Evolutionary conservation across 1,284 basidiomycete genomes (phyloP).

Genomic region (Blastosporella zonata): DNA sequence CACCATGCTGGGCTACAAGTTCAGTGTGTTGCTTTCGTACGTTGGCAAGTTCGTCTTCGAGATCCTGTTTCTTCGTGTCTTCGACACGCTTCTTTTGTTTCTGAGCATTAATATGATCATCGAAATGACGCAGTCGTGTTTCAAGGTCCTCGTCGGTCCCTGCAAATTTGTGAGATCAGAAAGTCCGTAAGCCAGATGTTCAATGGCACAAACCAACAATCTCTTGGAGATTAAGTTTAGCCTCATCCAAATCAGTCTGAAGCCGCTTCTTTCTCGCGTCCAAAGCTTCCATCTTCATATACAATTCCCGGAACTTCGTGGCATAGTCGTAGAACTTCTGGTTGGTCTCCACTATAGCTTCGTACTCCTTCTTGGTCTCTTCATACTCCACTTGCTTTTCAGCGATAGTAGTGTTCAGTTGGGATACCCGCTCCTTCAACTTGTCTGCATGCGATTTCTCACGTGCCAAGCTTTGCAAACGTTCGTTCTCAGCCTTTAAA

Average conservation of each 20-base stretch:
- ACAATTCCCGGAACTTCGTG: conserved; percentile 82
- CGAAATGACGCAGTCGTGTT: conserved; percentile 69
- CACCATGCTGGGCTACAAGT: conserved; percentile 58
- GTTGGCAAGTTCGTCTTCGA: conserved; percentile 59
- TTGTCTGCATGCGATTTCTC: conserved; percentile 91
- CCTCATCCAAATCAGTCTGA: conserved; percentile 57
- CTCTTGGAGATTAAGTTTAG: conserved; percentile 68
- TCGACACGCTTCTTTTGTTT: conserved; percentile 48
- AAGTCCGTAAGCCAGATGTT: neutral
- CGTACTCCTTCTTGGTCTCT: conserved; percentile 64
- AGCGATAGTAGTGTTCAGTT: conserved; percentile 61
- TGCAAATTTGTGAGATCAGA: conserved; percentile 28
- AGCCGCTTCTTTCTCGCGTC: conserved; percentile 60
- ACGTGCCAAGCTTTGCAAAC: conserved; percentile 74
- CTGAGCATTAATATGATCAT: conserved; percentile 57
- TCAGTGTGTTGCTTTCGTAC: conserved; percentile 55
- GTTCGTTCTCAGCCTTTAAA: conserved; percentile 91
- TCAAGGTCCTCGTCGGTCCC: conserved; percentile 80
- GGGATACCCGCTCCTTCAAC: conserved; percentile 66
- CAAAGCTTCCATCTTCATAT: conserved; percentile 69
- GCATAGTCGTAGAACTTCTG: conserved; percentile 81
- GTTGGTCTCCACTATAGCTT: conserved; percentile 72
- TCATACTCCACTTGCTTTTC: conserved; percentile 77
- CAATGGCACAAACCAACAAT: conserved; percentile 54
- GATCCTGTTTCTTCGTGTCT: conserved; percentile 52